Evolutionary conservation across 139 green algal genomes (phyloP), one percentile per base, ranked within the genome.

Genomic region (Chlorella sorokiniana): DNA sequence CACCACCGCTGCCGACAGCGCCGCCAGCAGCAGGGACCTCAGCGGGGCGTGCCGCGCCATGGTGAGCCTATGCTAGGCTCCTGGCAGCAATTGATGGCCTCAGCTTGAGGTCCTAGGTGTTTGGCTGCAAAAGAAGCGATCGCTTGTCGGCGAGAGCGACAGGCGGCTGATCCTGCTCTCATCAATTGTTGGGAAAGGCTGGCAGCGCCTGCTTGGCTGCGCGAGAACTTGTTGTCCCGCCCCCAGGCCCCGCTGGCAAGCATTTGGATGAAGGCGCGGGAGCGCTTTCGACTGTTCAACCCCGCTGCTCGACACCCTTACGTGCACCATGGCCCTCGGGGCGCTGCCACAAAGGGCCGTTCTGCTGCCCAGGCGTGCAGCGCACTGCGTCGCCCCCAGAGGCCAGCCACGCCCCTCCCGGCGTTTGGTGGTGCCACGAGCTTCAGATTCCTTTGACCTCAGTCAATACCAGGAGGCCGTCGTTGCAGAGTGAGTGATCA

Each of bases 401-500:
- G 31, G 14, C 31, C 62, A 29, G 31, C 31, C 62, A 27, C 27
- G 33, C 33, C 64, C 14, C 64, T 51, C 35, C 33, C 31, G 65
- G 65, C 35, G 65, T 37, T 20, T 72, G 65, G 65, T 44, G 65
- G 65, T 72, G 4, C 35, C 33, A 18, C 22, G 27, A 33, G 69
- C 69, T 8, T 63, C 69, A 29, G 42, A 59, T 45, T 20, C 29
- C 4, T 83, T 83, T 41, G 37, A 76, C 37, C 48, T 83, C 29
- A 27, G 5, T 3, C 5, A 76, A 3, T 77, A 77, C 35, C 44
- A 69, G 25, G 78, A 83, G 37, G 78, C 78, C 3, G 37, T 69
- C 16, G 48, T 83, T 22, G 64, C 64, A 38, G 78, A 83, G 78
- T 83, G 35, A 76, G 76, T n/a, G 23, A 7, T 22, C 1, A 4